These are phyloP conservation scores for Xylaria castorea DNA, from an alignment of 495 filamentous ascomycete species.

Conservation along the genomic window DNA sequence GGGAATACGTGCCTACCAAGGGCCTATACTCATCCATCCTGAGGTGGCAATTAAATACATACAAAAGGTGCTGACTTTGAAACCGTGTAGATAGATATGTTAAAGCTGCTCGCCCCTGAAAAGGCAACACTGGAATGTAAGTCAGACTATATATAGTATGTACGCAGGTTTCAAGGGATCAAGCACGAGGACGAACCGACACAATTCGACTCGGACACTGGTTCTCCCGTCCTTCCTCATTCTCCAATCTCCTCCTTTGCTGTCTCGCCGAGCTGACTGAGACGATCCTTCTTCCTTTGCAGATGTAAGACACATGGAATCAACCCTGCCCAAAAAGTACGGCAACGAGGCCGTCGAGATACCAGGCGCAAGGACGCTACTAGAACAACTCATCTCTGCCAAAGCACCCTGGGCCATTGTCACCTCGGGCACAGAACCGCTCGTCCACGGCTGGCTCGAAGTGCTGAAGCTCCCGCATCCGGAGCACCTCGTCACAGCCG, in stretches of 20 bases:
- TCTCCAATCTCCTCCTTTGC: conserved; percentile 16
- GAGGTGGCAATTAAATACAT: neutral
- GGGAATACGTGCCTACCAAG: neutral
- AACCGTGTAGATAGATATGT: conserved; percentile 23
- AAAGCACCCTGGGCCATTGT: conserved; percentile 87
- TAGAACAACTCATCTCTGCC: conserved; percentile 48
- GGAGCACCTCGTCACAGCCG: conserved; percentile 77
- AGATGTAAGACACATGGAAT: conserved; percentile 85
- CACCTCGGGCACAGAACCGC: conserved; percentile 82
- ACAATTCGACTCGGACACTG: neutral
- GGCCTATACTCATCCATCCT: neutral
- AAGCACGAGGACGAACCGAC: conserved; percentile 5
- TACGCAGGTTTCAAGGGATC: neutral
- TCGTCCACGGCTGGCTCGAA: conserved; percentile 86
- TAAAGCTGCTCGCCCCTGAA: conserved; percentile 70
- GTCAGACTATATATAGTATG: conserved; percentile 38
- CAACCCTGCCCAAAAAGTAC: conserved; percentile 74
- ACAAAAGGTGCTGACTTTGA: neutral
- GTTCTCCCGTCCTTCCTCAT: conserved; percentile 1
- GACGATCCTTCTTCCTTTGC: conserved; percentile 21
- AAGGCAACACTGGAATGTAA: conserved; percentile 92
- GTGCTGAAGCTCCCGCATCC: conserved; percentile 78
- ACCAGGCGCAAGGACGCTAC: conserved; percentile 64
- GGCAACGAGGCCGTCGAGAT: conserved; percentile 83
- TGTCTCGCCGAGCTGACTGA: conserved; percentile 24